Base-by-base conservation (phyloP, 495 filamentous ascomycete genomes). In the Annulohypoxylon stygium region DNA sequence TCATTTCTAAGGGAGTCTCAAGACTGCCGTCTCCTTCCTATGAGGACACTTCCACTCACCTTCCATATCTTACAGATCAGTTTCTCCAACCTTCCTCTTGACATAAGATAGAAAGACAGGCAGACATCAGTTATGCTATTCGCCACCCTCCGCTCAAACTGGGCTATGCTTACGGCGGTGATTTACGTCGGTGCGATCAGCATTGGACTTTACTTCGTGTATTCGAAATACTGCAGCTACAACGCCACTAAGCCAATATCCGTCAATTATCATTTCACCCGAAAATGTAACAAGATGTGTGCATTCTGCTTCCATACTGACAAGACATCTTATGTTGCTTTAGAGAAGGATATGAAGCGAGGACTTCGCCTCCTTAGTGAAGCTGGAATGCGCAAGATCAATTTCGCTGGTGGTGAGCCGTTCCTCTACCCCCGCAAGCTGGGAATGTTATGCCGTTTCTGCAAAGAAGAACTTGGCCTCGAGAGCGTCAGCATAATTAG, bases 331-430 rank as follows among this genome's bases (percentile, higher is more conserved):
- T 73, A 85, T 65, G 77, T 86, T 6, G 78, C 78, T 5, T 43
- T 77, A 8, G 76, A 81, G 12, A 73, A 75, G 0, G 71, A 82
- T 2, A 83, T 83, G 53, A 83, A 87, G 65, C 70, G 67, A 8
- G 87, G 81, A 12, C 79, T 89, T 14, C 71, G 51, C 4, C 83
- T 89, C 4, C 81, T 89, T 16, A 71, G 74, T 20, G 69, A 81
- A 3, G 86, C 84, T 4, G 88, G 87, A 16, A 90, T 89, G 88
- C 74, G 76, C 60, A 89, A 89, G 68, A 77, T 88, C 65, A 89
- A 90, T 76, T 86, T 89, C 65, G 87, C 88, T 12, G 87, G 88
- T 39, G 88, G 88, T 5, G 88, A 90, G 67, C 87, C 88, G 1
- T 88, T 89, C 73, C 79, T 89, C n/a, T 85, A 89, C 60, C 82